Conservation (phyloP, 352 stramenopile species). For the Aphanomyces astaci region DNA sequence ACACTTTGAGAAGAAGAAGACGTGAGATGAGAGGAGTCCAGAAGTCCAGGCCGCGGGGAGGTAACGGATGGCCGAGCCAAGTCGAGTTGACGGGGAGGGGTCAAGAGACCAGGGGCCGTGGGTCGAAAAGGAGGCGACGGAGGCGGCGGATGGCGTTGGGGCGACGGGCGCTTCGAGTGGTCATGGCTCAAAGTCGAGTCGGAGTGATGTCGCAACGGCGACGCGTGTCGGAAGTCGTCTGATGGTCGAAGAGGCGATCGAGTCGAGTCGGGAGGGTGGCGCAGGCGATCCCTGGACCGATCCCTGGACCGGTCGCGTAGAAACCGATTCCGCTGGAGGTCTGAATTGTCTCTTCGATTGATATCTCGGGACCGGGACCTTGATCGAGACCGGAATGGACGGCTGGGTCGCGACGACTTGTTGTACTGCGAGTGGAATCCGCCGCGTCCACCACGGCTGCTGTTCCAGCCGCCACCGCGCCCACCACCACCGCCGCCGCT, state of each 20-base stretch:
- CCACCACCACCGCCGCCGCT: not conserved
- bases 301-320: not conserved
- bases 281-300: not conserved
- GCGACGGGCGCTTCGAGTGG: not conserved
- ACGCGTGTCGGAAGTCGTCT: not conserved
- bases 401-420: not conserved
- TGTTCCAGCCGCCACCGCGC: not conserved
- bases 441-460: not conserved
- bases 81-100: not conserved
- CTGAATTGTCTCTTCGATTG: conserved; percentile 8
- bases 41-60: too few species aligned
- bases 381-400: not conserved
- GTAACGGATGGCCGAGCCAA: not conserved
- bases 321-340: not conserved
- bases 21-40: too few species aligned
- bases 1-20: too few species aligned
- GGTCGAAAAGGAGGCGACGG: too few species aligned
- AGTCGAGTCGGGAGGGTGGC: not conserved
- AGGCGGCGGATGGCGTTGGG: not conserved
- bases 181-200: not conserved
- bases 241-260: not conserved
- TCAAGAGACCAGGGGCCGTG: not conserved
- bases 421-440: conserved; percentile 7
- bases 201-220: not conserved
- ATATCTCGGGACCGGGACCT: conserved; percentile 8